Evolutionary conservation across 1,139 yeast genomes (phyloP).

Genomic region (Candida sojae): DNA sequence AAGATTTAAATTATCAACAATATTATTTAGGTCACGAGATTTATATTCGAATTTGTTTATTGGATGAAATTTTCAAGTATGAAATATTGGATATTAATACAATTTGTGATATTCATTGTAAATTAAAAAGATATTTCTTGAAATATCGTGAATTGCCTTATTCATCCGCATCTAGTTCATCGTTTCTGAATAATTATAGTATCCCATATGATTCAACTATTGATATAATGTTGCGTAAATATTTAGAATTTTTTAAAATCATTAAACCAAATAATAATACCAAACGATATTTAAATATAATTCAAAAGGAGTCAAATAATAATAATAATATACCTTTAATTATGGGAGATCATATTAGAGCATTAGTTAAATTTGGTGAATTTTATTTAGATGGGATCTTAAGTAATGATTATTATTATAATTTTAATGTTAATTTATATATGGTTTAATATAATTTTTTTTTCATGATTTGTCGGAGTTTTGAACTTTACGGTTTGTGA

Average conservation of each 20-base stretch:
- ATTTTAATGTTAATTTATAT: slow-evolving; percentile 10
- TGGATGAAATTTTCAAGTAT: slow-evolving; percentile 14
- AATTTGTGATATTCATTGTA: slow-evolving; percentile 7
- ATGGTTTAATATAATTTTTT: slow-evolving; percentile 8
- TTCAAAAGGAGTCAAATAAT: too few species aligned
- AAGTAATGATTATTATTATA: slow-evolving; percentile 9
- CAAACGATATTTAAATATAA: background rate
- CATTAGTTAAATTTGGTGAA: slow-evolving; percentile 7
- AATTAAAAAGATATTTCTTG: slow-evolving; percentile 11
- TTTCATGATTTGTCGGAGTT: background rate
- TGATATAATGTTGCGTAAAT: slow-evolving; percentile 12
- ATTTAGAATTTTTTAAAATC: slow-evolving; percentile 12
- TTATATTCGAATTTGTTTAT: slow-evolving; percentile 11
- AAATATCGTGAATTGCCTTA: slow-evolving; percentile 1
- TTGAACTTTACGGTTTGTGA: background rate
- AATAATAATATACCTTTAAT: slow-evolving; percentile 1
- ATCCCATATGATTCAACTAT: slow-evolving; percentile 5
- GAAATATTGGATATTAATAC: slow-evolving; percentile 10
- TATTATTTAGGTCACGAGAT: slow-evolving; percentile 11
- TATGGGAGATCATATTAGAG: slow-evolving; percentile 9
- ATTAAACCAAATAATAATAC: slow-evolving; percentile 8
- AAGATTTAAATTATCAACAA: background rate
- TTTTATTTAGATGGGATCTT: slow-evolving; percentile 7
- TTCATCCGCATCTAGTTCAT: background rate
- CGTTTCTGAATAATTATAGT: background rate